These are phyloP conservation scores for Guadua angustifolia DNA, from an alignment of 176 grass and related monocot genomes.

Conservation along the genomic window DNA sequence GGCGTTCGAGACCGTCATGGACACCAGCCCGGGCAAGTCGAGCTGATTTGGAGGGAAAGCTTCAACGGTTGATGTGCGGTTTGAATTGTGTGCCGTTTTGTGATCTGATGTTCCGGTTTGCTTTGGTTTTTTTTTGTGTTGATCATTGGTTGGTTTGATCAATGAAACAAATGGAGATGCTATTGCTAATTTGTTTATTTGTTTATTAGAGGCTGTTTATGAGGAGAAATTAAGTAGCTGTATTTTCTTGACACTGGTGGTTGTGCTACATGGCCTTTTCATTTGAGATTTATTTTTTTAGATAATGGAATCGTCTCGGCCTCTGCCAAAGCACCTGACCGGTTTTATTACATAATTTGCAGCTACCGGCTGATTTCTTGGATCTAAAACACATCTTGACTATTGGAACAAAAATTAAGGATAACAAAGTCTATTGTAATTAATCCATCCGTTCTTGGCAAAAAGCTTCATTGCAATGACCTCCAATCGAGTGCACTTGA, in stretches of 20 bases:
- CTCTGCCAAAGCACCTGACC: no score
- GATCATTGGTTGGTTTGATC: conserved; percentile 26
- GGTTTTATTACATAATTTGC: no score
- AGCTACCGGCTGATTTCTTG: no score
- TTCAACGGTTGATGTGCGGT: neutral
- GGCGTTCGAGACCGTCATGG: conserved; percentile 79
- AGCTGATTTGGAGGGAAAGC: conserved; percentile 37
- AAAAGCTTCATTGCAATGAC: no score
- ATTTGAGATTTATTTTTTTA: neutral
- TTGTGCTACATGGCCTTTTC: neutral
- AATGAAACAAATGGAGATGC: conserved; percentile 13
- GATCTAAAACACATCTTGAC: no score
- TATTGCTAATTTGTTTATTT: conserved; percentile 23
- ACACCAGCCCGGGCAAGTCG: conserved; percentile 30
- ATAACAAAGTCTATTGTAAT: no score
- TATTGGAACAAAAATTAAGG: no score
- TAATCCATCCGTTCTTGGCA: no score
- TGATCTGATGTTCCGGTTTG: neutral
- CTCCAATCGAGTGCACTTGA: no score
- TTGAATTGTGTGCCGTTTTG: conserved; percentile 27
- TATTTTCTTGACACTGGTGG: neutral
- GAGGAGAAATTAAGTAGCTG: neutral
- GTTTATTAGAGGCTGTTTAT: neutral
- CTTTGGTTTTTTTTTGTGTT: conserved; percentile 21
- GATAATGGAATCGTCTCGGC: no score